Conservation (phyloP, 2,329 filamentous ascomycete genomes). For the Ustulina deusta region DNA sequence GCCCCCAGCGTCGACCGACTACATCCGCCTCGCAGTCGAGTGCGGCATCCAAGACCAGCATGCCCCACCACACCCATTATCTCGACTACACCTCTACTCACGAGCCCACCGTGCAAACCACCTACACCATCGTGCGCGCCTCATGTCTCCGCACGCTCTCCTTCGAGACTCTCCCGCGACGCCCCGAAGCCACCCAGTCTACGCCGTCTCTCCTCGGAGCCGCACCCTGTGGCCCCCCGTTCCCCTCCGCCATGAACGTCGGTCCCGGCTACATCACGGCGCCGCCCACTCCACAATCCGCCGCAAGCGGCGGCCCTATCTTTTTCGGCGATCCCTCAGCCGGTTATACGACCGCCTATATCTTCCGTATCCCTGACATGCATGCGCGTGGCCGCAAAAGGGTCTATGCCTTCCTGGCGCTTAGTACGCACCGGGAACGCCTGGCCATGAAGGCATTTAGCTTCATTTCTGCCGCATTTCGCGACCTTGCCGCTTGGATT, state of each 20-base stretch:
- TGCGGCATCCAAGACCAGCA: constrained; percentile 62
- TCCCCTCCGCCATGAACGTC: constrained; percentile 53
- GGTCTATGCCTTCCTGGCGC: constrained; percentile 75
- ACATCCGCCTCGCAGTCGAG: constrained; percentile 66
- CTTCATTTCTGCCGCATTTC: constrained; percentile 71
- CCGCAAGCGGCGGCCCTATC: constrained; percentile 72
- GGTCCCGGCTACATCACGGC: constrained; percentile 64
- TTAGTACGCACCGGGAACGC: constrained; percentile 74
- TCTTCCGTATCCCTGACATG: constrained; percentile 76
- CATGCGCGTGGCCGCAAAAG: constrained; percentile 75
- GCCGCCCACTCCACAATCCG: constrained; percentile 60
- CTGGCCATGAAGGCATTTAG: constrained; percentile 75
- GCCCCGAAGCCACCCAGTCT: constrained; percentile 57
- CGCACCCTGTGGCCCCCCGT: constrained; percentile 54
- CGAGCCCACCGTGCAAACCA: constrained; percentile 70
- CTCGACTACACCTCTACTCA: constrained; percentile 77
- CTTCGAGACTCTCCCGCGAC: constrained; percentile 73
- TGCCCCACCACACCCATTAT: constrained; percentile 70
- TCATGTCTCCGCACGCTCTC: constrained; percentile 75
- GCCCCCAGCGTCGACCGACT: constrained; percentile 57
- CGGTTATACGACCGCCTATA: constrained; percentile 77
- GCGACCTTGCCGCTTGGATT: constrained; percentile 74
- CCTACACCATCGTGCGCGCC: constrained; percentile 74
- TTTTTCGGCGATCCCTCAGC: constrained; percentile 75
- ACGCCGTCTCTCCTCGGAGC: constrained; percentile 46